A percentile compares a stretch with the other conserved stretches of the same genome.
Evolutionary conservation across 345 rosid genomes (phyloP).

Genomic region (Corchorus capsularis): DNA sequence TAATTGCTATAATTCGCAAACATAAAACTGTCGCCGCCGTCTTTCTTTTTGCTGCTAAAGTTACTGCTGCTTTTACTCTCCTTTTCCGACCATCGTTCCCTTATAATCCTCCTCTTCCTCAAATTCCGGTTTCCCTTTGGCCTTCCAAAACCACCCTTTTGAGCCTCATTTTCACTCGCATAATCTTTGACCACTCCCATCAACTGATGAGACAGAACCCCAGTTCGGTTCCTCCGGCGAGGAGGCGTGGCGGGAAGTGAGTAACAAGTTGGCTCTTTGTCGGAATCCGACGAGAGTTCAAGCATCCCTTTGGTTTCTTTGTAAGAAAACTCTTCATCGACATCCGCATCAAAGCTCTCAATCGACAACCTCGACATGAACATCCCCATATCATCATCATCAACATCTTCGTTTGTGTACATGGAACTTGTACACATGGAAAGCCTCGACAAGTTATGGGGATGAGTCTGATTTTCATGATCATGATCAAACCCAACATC

Average conservation of each 20-base stretch:
- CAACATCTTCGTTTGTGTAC: slow-evolving; percentile 49
- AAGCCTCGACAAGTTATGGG: slow-evolving; percentile 55
- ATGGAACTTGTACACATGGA: slow-evolving; percentile 71
- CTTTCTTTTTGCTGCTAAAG: slow-evolving; percentile 20
- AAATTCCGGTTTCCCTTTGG: slow-evolving; percentile 29
- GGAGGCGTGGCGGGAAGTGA: slow-evolving; percentile 64
- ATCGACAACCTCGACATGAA: slow-evolving; percentile 52
- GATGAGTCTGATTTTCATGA: slow-evolving; percentile 38
- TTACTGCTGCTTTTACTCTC: slow-evolving; percentile 27
- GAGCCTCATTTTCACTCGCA: slow-evolving; percentile 77
- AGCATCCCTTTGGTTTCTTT: slow-evolving; percentile 26
- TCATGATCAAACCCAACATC: slow-evolving; percentile 47
- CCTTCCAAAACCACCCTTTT: slow-evolving; percentile 21
- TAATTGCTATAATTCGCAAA: slow-evolving; percentile 18
- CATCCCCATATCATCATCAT: slow-evolving; percentile 19
- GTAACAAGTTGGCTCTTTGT: slow-evolving; percentile 51
- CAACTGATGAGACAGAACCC: neutral
- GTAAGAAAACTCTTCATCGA: slow-evolving; percentile 58
- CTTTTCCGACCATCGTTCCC: slow-evolving; percentile 12
- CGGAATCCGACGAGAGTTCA: slow-evolving; percentile 62
- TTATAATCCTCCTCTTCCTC: slow-evolving; percentile 36
- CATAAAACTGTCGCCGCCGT: slow-evolving; percentile 2
- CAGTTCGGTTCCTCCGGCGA: slow-evolving; percentile 29
- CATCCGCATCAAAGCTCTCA: slow-evolving; percentile 79
- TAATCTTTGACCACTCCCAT: slow-evolving; percentile 49